Conservation (phyloP, 352 stramenopile species). For the Phytophthora crassamura region DNA sequence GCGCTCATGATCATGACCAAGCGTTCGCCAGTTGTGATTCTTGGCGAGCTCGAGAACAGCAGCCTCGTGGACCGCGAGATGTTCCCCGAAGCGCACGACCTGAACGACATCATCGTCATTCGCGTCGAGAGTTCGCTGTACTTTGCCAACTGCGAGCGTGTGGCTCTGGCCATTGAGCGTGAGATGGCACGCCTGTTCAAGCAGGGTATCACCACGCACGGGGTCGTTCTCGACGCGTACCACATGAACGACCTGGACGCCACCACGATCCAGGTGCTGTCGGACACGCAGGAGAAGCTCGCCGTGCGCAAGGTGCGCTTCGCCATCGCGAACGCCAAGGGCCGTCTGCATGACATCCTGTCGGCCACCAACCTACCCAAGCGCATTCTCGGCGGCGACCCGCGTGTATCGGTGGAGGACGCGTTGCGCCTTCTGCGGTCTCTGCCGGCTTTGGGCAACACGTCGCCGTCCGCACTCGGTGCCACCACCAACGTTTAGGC, state of each 20-base stretch:
- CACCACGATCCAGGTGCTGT: constrained; percentile 62
- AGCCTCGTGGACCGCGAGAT: constrained; percentile 42
- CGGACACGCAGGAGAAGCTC: constrained; percentile 59
- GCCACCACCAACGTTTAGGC: constrained; percentile 11
- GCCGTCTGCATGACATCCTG: constrained; percentile 44
- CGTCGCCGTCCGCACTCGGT: constrained; percentile 4
- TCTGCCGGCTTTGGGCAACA: constrained; percentile 3
- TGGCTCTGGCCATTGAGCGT: constrained; percentile 42
- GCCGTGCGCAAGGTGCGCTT: constrained; percentile 45
- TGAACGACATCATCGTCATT: constrained; percentile 44
- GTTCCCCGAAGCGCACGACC: constrained; percentile 29
- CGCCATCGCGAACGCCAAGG: constrained; percentile 50
- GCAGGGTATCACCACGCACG: constrained; percentile 33
- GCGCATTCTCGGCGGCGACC: constrained; percentile 35
- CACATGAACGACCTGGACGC: constrained; percentile 68
- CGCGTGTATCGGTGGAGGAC: constrained; percentile 32
- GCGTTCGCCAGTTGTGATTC: constrained; percentile 36
- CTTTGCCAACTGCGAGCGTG: constrained; percentile 60
- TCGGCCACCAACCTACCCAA: constrained; percentile 50
- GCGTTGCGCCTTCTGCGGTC: constrained; percentile 26
- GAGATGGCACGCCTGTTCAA: constrained; percentile 36
- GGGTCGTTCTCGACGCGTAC: constrained; percentile 57
- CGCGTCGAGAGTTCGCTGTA: constrained; percentile 60
- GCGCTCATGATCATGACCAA: constrained; percentile 62
- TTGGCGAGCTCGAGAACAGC: constrained; percentile 43